These are phyloP conservation scores for Ophiostoma himal-ulmi DNA, from an alignment of 2,329 filamentous ascomycete species.

Conservation along the genomic window DNA sequence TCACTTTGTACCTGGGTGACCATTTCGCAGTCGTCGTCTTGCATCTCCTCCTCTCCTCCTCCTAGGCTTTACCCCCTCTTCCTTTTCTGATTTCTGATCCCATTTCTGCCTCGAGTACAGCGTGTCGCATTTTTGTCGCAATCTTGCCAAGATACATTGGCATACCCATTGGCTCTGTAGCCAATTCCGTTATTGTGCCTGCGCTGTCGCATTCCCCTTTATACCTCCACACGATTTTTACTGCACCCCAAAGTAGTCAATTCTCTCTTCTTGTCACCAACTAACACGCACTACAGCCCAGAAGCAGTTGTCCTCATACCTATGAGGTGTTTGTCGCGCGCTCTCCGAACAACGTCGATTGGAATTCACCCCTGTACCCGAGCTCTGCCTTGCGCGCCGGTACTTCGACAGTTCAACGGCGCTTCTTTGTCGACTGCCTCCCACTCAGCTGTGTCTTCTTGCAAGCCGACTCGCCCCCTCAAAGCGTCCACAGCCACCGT, in stretches of 20 bases:
- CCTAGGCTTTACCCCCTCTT: neutral
- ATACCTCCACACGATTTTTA: neutral
- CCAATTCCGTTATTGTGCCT: neutral
- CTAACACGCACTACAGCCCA: slow-evolving; percentile 1
- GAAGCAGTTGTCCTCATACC: neutral
- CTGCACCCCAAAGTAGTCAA: neutral
- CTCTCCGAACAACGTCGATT: neutral
- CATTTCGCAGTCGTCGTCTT: neutral
- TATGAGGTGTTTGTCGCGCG: slow-evolving; percentile 9
- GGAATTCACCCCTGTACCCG: neutral
- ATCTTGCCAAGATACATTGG: neutral
- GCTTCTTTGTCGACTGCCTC: neutral
- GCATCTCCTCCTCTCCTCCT: neutral
- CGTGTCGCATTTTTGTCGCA: neutral
- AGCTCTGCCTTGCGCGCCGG: neutral
- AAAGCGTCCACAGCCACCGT: slow-evolving; percentile 20
- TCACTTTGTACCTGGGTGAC: neutral
- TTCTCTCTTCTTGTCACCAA: neutral
- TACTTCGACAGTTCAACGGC: neutral
- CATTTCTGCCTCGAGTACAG: neutral
- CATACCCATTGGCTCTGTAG: neutral
- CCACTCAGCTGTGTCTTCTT: neutral
- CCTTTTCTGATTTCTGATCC: neutral
- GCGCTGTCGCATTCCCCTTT: neutral
- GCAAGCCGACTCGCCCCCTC: slow-evolving; percentile 8